Base-by-base conservation (phyloP, 306 rosid genomes). In the Quercus engelmannii region DNA sequence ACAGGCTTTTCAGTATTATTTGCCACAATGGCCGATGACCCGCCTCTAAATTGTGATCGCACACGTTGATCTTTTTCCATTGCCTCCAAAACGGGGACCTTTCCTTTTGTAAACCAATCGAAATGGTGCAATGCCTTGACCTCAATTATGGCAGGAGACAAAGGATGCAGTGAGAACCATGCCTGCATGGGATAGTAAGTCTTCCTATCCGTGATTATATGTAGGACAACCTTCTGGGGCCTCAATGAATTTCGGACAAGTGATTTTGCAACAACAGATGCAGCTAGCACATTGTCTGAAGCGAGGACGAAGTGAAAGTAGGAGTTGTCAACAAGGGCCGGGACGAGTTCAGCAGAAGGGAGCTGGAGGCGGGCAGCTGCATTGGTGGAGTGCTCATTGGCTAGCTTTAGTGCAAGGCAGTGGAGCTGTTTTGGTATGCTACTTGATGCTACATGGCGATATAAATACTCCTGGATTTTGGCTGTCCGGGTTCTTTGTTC, bases 381-480 rank as follows among this genome's bases (percentile, higher is more conserved):
- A 26, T 96, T 96, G 85, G 87, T 93, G 23, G 94, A 86, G 85
- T 96, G 98, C 79, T 96, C 99, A 62, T 86, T 91, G 73, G 99
- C 99, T 46, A 96, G 87, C 83, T 87, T 84, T 75, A 93, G 84
- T 79, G 88, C 90, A 70, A 96, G 97, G 86, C 99, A 96, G 54
- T 96, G 98, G 76, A 96, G 96, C 90, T 96, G 98, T 77, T 96
- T 96, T 0, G 99, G 99, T 85, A 96, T 96, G 91, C 99, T 93
- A 86, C 97, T 96, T 49, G 99, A 96, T 70, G 98, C 99, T 86
- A 96, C 91, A 78, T 96, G 99, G 31, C 99, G 88, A 81, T 96
- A 96, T 43, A 96, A 85, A 79, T 96, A 96, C 67, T 96, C 99
- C 83, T 91, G 98, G 81, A 96, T 93, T 90, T 96, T 96, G 23